These are phyloP conservation scores for Chlorella sp. DNA, from an alignment of 139 green algal genomes.

Conservation along the genomic window DNA sequence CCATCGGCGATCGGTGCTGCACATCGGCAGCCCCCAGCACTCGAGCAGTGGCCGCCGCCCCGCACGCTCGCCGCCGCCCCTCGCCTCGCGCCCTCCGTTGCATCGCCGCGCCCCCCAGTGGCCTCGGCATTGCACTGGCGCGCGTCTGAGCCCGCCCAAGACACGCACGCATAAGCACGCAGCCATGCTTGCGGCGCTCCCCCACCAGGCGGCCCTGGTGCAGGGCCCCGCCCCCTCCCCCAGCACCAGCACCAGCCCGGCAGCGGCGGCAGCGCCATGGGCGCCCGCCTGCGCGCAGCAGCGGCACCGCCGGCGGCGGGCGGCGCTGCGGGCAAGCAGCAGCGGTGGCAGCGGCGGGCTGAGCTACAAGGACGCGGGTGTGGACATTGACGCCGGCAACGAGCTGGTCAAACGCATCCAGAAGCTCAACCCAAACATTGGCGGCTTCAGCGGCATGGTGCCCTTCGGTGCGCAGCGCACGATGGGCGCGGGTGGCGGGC, in stretches of 20 bases:
- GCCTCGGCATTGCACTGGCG: too few relatives aligned
- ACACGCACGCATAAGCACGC: neutral
- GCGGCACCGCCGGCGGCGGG: neutral
- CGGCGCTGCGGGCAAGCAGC: neutral
- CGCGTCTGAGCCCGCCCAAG: too few relatives aligned
- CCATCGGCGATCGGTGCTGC: too few relatives aligned
- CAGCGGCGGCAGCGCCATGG: neutral
- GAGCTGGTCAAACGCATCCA: conserved; percentile 96
- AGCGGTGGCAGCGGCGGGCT: conserved; percentile 41
- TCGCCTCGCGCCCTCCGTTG: too few relatives aligned
- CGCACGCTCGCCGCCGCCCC: too few relatives aligned
- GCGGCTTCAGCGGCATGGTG: conserved; percentile 95
- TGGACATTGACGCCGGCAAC: conserved; percentile 97
- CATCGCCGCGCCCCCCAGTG: too few relatives aligned
- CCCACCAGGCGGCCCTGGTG: neutral
- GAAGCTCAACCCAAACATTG: conserved; percentile 93
- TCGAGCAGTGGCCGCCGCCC: too few relatives aligned
- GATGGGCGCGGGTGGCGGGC: neutral
- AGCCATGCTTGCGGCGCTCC: neutral
- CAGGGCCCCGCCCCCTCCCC: neutral
- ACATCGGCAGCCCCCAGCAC: too few relatives aligned
- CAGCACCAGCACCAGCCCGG: neutral
- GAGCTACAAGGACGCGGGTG: conserved; percentile 92
- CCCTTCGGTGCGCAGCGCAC: conserved; percentile 83
- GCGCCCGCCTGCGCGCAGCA: neutral